Evolutionary conservation across 2,329 filamentous ascomycete genomes (phyloP).

Genomic region (Fusarium tuaranense): DNA sequence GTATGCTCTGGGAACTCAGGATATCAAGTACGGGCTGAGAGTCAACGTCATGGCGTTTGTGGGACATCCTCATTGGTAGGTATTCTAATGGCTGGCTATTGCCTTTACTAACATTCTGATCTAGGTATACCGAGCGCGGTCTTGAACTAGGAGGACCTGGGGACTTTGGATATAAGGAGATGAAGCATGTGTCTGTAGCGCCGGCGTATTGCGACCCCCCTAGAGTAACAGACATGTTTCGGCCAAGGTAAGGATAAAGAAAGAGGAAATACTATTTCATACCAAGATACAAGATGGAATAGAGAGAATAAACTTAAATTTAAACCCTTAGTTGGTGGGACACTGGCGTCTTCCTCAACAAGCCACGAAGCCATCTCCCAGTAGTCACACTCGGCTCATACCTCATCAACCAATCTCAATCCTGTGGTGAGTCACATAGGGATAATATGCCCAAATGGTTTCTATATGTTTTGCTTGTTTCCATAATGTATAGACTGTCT

Average conservation of each 20-base stretch:
- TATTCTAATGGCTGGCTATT: neutral
- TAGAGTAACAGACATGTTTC: neutral
- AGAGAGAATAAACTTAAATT: neutral
- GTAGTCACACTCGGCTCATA: neutral
- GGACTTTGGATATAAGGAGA: neutral
- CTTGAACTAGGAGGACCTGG: neutral
- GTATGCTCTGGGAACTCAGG: neutral
- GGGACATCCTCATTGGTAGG: neutral
- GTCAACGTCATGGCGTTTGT: constrained; percentile 3
- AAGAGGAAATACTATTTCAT: neutral
- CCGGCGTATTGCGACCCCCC: neutral
- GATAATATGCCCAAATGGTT: neutral
- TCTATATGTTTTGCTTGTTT: neutral
- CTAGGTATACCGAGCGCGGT: neutral
- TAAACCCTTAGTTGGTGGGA: neutral
- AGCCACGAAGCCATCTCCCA: neutral
- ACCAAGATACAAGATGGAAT: neutral
- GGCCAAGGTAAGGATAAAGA: neutral
- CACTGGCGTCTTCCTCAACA: too few relatives aligned
- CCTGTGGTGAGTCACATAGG: neutral
- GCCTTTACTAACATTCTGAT: neutral
- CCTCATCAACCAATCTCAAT: neutral
- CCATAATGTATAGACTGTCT: neutral
- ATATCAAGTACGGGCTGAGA: neutral
- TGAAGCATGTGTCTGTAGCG: neutral